Conservation (phyloP, 345 rosid species). For the Microcos paniculata region DNA sequence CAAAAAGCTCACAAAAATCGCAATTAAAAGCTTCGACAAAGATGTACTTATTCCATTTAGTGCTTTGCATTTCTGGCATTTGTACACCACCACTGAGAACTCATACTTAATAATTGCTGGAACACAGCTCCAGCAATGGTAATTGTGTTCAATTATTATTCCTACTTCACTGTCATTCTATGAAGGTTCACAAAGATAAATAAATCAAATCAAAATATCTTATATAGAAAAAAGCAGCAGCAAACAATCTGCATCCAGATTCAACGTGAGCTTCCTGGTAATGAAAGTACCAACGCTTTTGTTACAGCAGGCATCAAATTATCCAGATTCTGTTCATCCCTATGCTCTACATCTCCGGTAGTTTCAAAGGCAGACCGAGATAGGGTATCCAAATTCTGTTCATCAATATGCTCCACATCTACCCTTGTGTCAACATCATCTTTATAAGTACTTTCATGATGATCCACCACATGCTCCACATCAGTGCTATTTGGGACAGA, state of each 20-base stretch:
- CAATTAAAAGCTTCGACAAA: neutral
- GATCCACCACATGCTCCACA: slow-evolving; percentile 18
- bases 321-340: slow-evolving; percentile 24
- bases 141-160: slow-evolving; percentile 3
- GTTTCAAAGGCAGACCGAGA: slow-evolving; percentile 31
- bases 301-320: slow-evolving; percentile 38
- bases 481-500: slow-evolving; percentile 23
- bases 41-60: neutral
- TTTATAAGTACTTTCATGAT: slow-evolving; percentile 20
- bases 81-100: neutral
- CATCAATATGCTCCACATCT: slow-evolving; percentile 31
- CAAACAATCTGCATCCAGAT: slow-evolving; percentile 7
- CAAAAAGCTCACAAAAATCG: neutral
- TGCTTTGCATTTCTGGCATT: neutral
- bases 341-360: slow-evolving; percentile 27
- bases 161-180: neutral
- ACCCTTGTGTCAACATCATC: slow-evolving; percentile 12
- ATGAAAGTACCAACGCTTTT: slow-evolving; percentile 46
- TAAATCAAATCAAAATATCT: slow-evolving; percentile 5
- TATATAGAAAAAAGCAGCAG: neutral
- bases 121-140: neutral
- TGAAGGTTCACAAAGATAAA: neutral
- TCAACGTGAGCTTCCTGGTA: neutral
- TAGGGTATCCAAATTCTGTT: slow-evolving; percentile 22
- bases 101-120: neutral